Base-by-base conservation (phyloP, 805 yeast species). In the Suhomyces faveliae region DNA sequence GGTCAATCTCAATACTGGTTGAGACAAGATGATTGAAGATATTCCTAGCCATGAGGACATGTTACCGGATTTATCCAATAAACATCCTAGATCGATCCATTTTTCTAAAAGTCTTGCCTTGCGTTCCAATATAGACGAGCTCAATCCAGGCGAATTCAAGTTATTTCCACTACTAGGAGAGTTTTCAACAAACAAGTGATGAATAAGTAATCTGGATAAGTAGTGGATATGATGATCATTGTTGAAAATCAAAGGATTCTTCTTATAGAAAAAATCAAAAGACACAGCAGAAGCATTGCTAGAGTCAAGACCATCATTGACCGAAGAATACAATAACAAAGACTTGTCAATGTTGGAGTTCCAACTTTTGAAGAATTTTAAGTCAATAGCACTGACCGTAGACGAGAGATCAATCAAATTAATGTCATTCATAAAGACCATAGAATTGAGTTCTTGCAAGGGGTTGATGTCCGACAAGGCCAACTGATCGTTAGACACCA, bases 11-110 rank as follows among this genome's bases (percentile, higher is more conserved):
- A 92, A 69, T 1, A 92, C 74, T 0, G 97, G 96, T 46, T 85
- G 80, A 0, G 96, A 87, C 58, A 96, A 85, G 1, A 91, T 76
- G 1, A 86, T 76, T 0, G 94, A 83, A 1, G 96, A 89, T 55
- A 92, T 82, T 0, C 96, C 96, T 20, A 89, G 70, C 97, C 97
- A 92, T 24, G 94, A 84, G 0, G 90, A 91, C 91, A 89, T 89
- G 62, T 92, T 96, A 43, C 98, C 98, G 24, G 80, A 70, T 50
- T 79, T 80, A 58, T 89, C 94, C 51, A 92, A 79, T 22, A 74
- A 70, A 52, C 85, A 81, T 3, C 97, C 98, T 39, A 92, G 72
- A 51, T 83, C 82, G 38, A 91, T 86, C 98, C 98, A 92, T 60
- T 82, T 85, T 41, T 83, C 81, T 30, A 92, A 63, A 3, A 90